phyloP scores from a whole-genome alignment of 139 green algal species.

The Haematococcus lacustris region DNA sequence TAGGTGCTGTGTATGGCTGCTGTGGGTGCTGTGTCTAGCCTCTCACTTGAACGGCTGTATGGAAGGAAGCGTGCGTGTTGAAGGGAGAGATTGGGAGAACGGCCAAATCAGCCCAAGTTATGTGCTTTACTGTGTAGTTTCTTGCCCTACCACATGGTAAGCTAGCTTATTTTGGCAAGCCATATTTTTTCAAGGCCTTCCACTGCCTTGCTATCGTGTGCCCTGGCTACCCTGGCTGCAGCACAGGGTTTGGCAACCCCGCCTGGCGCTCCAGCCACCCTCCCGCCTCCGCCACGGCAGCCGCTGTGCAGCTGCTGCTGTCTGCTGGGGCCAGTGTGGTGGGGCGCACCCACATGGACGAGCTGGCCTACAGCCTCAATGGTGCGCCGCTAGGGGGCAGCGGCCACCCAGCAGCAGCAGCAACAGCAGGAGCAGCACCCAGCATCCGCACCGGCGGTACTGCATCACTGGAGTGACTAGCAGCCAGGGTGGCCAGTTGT shows the following conservation, averaged over 20 bases:
- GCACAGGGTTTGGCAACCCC: constrained; percentile 74
- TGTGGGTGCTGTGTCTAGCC: too few species aligned
- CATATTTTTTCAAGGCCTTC: too few species aligned
- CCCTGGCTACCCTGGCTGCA: neutral
- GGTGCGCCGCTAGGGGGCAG: too few species aligned
- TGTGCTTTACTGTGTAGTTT: too few species aligned
- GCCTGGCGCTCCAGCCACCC: constrained; percentile 65
- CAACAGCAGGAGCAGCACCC: too few species aligned
- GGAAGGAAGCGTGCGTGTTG: neutral
- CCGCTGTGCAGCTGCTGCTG: constrained; percentile 63
- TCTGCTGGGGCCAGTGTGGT: constrained; percentile 54
- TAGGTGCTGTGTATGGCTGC: too few species aligned
- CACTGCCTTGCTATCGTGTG: neutral
- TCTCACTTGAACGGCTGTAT: neutral
- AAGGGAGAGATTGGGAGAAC: constrained; percentile 36
- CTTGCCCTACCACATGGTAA: neutral
- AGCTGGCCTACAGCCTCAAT: constrained; percentile 73
- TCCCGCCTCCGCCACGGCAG: constrained; percentile 40
- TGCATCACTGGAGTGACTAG: too few species aligned
- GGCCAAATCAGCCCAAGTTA: constrained; percentile 7
- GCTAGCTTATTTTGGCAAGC: neutral
- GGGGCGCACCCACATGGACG: constrained; percentile 86
- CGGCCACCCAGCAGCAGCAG: too few species aligned
- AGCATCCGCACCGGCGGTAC: too few species aligned
- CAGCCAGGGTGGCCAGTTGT: too few species aligned